Base-by-base conservation (phyloP, 108 stramenopile genomes). In the Seminavis robusta region DNA sequence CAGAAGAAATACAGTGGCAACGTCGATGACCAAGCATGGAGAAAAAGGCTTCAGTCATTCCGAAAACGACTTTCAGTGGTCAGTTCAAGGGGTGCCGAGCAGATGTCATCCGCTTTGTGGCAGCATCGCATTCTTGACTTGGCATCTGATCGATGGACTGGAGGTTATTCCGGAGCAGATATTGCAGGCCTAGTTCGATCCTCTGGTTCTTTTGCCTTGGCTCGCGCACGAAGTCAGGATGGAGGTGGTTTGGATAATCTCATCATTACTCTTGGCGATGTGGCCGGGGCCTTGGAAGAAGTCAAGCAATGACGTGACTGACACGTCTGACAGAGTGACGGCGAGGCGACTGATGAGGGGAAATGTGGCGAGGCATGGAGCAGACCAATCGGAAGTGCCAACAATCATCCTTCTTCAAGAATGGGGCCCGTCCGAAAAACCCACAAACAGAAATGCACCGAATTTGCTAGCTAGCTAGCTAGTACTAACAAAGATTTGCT, bases 81-180 rank as follows among this genome's bases (percentile, higher is more conserved):
- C 11, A 27, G 6, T 33, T 38, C 33, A 26, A 23, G 23, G 11
- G 23, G 19, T 16, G 15, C 36, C 9, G 25, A 39, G 17, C 7
- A 7, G 6, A 15, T 31, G 28, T 7, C 15, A 34, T 30, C 30
- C 24, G 59, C 33, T 26, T 17, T 53, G 30, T 36, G 59, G 28
- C 67, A 53, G 49, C 56, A 65, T 40, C 47, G 52, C 19, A 54
- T 43, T 6, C 49, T 78, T 32, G 87, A 88, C 67, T 69, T 90
- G 51, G 84, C 88, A 3, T 50, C 78, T 8, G 69, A 77, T 71
- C 34, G 44, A 38, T 62, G 61, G 49, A 90, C 90, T 15, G 75
- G 61, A 38, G 88, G 88, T 15, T 94, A 92, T 58, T 83, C 86
- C 7, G 95, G 95, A 30, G 84, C 88, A 30, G 94, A 95, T 45